Base-by-base conservation (phyloP, 306 rosid species). In the Trifolium pratense region DNA sequence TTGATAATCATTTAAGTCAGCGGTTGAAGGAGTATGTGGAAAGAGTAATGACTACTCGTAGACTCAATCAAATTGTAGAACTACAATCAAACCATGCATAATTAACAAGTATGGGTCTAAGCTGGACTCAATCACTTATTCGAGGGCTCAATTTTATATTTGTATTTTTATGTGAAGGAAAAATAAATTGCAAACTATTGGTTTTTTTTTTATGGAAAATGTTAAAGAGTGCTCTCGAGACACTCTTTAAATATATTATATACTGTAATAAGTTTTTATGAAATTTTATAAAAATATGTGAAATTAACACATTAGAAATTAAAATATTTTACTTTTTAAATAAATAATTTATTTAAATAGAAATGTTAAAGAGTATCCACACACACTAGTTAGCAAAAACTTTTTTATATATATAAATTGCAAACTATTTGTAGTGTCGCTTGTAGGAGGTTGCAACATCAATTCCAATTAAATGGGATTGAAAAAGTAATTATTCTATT, bases 1-100 rank as follows among this genome's bases (percentile, higher is more conserved):
- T n/a, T n/a, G n/a, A n/a, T 75, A 49, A 57, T 53, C 29, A 75
- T 75, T 80, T 43, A 69, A 75, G 37, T 75, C 20, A 70, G 80
- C 72, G 23, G 55, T 75, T 80, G 76, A 64, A 42, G 73, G n/a
- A 29, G 37, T 31, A 3, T 55, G 55, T 15, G 53, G 17, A 49
- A 73, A 73, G 71, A 48, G 67, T 80, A 80, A 29, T 29, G 32
- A 29, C 32, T 29, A 29, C 73, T 36, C 15, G 1, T 16, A 26
- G 52, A 61, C 32, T 37, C 55, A 60, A 68, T 80, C 52, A 74
- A 51, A 36, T 15, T 68, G 71, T 14, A 29, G 61, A 9, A 20
- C 9, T 12, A 40, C 45, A 40, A 40, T 40, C 34, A 16, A 70
- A 68, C 67, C 74, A 67, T 25, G 29, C 23, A 58, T 69, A 61